Base-by-base conservation (phyloP, 2,329 filamentous ascomycete species). In the Pyrenochaeta sp. region DNA sequence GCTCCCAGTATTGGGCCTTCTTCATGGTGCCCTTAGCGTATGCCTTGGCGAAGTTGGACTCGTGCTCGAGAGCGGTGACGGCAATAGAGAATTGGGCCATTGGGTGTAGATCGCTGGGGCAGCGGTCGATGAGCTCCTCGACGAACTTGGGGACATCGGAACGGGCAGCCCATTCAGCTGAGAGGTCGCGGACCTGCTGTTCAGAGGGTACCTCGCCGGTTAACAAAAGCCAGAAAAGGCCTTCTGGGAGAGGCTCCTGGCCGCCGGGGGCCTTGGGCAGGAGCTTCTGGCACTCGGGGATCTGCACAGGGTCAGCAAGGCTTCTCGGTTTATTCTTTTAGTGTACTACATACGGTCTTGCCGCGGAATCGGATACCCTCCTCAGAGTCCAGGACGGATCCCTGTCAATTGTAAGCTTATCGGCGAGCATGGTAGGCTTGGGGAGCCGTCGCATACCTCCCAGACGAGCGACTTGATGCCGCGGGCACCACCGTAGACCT, bases 1-100 rank as follows among this genome's bases (percentile, higher is more conserved):
- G 93, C 81, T 89, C 88, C 95, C 95, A 99, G 91, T 99, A 99
- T 72, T 98, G 92, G 81, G 93, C 91, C 91, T 99, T 99, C 88
- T 94, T 95, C 77, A 99, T 91, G 23, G 23, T 27, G 77, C 95
- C 95, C 87, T 96, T 96, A 75, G 93, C 94, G 78, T 99, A 99
- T 73, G 95, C 95, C 87, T 97, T 97, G 79, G 95, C 89, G 82
- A 99, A 99, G 65, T 91, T 87, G 61, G 95, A 98, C 79, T 96
- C 94, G 82, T 97, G 93, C 88, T 99, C 95, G 75, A 99, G 93
- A 75, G 95, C 95, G 70, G 90, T 97, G 73, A 99, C 92, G 74
- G 95, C 95, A 74, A 99, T 85, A 56, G 95, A 98, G 87, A 99
- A 96, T 84, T 99, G 95, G 61, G 95, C 94, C 95, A 99, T 99